Percentiles rank a stretch among this genome's conserved stretches.
These are phyloP conservation scores for Colletotrichum karsti DNA, from an alignment of 2,329 filamentous ascomycete species.

Conservation along the genomic window DNA sequence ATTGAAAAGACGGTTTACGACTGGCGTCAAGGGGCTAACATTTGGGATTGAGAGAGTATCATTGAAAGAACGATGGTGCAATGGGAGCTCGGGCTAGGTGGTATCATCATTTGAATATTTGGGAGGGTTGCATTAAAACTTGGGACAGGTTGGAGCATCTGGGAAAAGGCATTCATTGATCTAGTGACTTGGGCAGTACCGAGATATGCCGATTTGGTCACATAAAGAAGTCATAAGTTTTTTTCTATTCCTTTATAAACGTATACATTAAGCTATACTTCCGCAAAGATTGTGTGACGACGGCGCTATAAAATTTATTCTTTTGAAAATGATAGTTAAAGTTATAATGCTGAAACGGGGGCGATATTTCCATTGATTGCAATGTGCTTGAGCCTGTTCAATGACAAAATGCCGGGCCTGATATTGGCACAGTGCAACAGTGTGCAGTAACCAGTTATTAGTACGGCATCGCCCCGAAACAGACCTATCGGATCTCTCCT, in stretches of 20 bases:
- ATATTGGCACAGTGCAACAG: background rate
- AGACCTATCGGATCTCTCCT: background rate
- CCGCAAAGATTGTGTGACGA: too few relatives aligned
- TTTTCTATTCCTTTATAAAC: too few relatives aligned
- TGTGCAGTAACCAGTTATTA: rapidly evolving
- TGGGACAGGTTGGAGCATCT: background rate
- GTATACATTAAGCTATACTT: too few relatives aligned
- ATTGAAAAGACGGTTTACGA: background rate
- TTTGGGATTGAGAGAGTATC: background rate
- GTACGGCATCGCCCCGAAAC: background rate
- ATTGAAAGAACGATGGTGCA: background rate
- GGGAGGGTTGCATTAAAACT: background rate
- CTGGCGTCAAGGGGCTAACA: background rate
- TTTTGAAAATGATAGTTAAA: too few relatives aligned
- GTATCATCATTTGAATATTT: slow-evolving; percentile 10
- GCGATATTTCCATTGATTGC: background rate
- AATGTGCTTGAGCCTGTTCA: too few relatives aligned
- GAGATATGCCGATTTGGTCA: too few relatives aligned
- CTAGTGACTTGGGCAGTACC: background rate
- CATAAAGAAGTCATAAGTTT: too few relatives aligned
- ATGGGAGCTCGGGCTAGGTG: background rate
- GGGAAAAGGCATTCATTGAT: background rate
- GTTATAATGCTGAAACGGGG: too few relatives aligned
- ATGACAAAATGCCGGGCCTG: too few relatives aligned
- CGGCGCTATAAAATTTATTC: too few relatives aligned